Conservation (phyloP, 192 early-diverging fungal genomes). For the Coemansia sp. region DNA sequence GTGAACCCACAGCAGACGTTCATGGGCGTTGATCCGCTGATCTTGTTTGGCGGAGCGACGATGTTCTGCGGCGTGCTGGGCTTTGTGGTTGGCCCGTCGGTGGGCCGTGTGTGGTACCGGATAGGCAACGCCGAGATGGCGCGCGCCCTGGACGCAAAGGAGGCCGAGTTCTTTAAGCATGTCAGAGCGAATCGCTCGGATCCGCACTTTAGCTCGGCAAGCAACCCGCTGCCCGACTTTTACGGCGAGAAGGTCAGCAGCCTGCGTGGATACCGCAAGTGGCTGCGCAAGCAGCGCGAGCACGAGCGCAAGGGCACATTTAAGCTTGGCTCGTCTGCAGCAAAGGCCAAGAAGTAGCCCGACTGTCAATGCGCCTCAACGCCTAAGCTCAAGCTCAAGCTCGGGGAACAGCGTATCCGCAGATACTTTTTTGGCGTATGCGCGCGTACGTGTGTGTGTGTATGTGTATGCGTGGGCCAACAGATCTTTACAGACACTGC, state of each 20-base stretch:
- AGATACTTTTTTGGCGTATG: too few relatives aligned
- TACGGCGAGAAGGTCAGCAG: conserved; percentile 91
- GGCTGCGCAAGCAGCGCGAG: conserved; percentile 86
- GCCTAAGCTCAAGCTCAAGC: too few relatives aligned
- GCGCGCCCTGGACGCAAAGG: conserved; percentile 46
- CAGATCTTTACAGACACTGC: too few relatives aligned
- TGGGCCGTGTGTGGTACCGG: conserved; percentile 61
- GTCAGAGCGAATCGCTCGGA: conserved; percentile 64
- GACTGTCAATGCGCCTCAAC: too few relatives aligned
- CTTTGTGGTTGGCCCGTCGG: conserved; percentile 60
- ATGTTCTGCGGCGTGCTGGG: conserved; percentile 59
- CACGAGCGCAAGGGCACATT: conserved; percentile 68
- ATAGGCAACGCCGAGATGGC: conserved; percentile 46
- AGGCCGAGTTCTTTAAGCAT: conserved; percentile 59
- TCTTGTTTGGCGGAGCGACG: conserved; percentile 55
- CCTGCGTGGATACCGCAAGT: conserved; percentile 74
- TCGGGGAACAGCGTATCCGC: too few relatives aligned
- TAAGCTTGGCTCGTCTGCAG: conserved; percentile 52
- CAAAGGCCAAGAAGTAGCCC: conserved; percentile 12
- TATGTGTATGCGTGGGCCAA: too few relatives aligned
- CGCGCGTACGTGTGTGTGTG: too few relatives aligned
- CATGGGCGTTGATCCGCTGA: conserved; percentile 63
- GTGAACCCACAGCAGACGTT: conserved; percentile 62
- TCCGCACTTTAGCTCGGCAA: conserved; percentile 60
- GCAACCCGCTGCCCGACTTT: conserved; percentile 83